A percentile compares a stretch with the other conserved stretches of the same genome.
Conservation (phyloP, 805 yeast genomes). For the Sugiyamaella marilandica region DNA sequence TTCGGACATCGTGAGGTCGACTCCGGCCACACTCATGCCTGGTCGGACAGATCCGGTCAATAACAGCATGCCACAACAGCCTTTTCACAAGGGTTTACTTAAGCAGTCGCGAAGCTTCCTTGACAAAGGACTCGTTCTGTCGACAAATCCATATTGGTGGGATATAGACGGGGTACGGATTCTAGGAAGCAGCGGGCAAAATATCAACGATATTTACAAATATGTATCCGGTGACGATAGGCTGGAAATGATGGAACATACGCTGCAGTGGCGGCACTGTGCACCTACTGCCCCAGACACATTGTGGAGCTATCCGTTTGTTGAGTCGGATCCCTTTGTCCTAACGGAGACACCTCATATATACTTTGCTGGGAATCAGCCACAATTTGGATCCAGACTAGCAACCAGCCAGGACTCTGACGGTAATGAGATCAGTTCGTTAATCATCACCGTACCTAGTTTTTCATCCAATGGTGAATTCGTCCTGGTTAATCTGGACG, state of each 20-base stretch:
- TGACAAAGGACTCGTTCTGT: slow-evolving; percentile 36
- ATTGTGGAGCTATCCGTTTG: slow-evolving; percentile 80
- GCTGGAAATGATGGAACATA: slow-evolving; percentile 56
- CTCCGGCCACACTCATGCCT: slow-evolving; percentile 77
- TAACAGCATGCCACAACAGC: slow-evolving; percentile 79
- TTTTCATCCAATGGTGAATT: slow-evolving; percentile 62
- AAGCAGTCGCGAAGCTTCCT: slow-evolving; percentile 41
- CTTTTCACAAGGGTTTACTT: slow-evolving; percentile 76
- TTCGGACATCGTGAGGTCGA: slow-evolving; percentile 47
- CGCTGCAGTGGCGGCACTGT: slow-evolving; percentile 76
- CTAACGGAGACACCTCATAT: slow-evolving; percentile 73
- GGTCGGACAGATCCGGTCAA: slow-evolving; percentile 87
- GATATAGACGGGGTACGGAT: slow-evolving; percentile 52
- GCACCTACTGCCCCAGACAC: slow-evolving; percentile 98
- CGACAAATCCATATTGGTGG: slow-evolving; percentile 74
- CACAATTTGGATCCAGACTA: slow-evolving; percentile 42
- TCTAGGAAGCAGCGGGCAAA: slow-evolving; percentile 81
- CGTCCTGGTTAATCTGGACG: slow-evolving; percentile 55
- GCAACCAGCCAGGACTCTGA: slow-evolving; percentile 37
- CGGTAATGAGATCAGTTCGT: slow-evolving; percentile 35
- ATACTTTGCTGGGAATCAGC: slow-evolving; percentile 82
- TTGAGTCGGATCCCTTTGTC: slow-evolving; percentile 76
- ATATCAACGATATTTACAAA: slow-evolving; percentile 68
- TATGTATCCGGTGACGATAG: slow-evolving; percentile 49
- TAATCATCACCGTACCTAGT: slow-evolving; percentile 64